Base-by-base conservation (phyloP, 805 yeast species). In the Starmerella roubikii region DNA sequence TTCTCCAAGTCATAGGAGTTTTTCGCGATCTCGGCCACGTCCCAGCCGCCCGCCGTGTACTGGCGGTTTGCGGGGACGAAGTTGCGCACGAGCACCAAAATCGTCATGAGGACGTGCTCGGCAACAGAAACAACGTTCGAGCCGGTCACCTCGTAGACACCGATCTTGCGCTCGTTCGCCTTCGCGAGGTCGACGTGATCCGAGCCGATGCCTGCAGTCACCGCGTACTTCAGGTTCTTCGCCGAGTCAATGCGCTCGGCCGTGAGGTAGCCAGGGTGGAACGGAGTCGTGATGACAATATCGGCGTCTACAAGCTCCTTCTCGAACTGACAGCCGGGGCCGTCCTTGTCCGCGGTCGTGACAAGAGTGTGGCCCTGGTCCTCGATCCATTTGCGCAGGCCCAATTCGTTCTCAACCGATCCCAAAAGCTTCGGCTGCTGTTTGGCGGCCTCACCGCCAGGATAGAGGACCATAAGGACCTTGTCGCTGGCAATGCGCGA, bases 191-290 rank as follows among this genome's bases (percentile, higher is more conserved):
- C 88, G 46, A 79, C 67, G 59, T 80, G 91, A 56, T 80, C 91
- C 17, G 84, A 76, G 11, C 93, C 93, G 43, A 80, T 85, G 51
- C 91, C 93, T 9, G 93, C 93, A 35, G 86, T 80, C 50, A 78
- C 67, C 44, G 76, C 64, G 37, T 77, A 54, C 64, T 78, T 78
- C 59, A 80, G 68, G 38, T 76, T 78, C 56, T 75, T 74, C 25
- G 88, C 86, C 54, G 71, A 69, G 35, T 64, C 73, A 46, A 80
- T 68, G 52, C 88, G 68, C 50, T 74, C 78, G 42, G 67, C 65
- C 39, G 77, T 71, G 56, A 80, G 66, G 59, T 80, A 80, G 27
- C 76, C 88, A 4, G 93, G 91, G 60, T 71, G 82, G 69, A 81
- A 80, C 3, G 93, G 91, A 11, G 88, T 79, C 30, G 86, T 74